Evolutionary conservation across 2,329 filamentous ascomycete species (phyloP), one percentile per base, ranked within the genome.

Genomic region (Xylaria arbuscula): DNA sequence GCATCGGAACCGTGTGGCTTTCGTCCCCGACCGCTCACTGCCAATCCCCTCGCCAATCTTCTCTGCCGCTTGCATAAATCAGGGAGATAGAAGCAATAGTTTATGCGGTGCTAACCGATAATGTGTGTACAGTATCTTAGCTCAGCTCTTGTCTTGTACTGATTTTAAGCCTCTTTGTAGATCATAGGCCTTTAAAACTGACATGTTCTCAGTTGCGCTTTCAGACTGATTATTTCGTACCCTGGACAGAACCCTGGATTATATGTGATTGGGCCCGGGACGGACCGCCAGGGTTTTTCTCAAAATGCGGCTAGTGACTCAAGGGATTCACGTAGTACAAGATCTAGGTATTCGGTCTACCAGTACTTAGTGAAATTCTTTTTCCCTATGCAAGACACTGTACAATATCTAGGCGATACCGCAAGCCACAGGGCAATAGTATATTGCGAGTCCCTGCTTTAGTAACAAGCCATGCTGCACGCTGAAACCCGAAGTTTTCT

Each of bases 61-160:
- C 62, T 57, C 34, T 36, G 34, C 56, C 42, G 24, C 60, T 53
- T 57, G 56, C 56, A 56, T 57, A 13, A 38, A 42, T 19, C n/a
- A 47, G 42, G 50, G 36, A 51, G 40, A 40, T 17, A 19, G 48
- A 63, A 36, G 56, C 67, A 69, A 64, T 69, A 69, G 64, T 67
- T n/a, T 58, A 69, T 69, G 67, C 64, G 4, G 55, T 69, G 45
- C 50, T 13, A 32, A 40, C 34, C 38, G 17, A 62, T 36, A 48
- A 36, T 55, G 48, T 59, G 55, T 56, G 57, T 36, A 38, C 22
- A 17, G 24, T 32, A 50, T 22, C 28, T 17, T 51, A 38, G 7
- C 40, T 61, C 61, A 64, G 61, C 66, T 64, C 17, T 15, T 32
- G 7, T 61, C 40, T 61, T 61, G 10, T 47, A 45, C 4, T 22